Conservation (phyloP, 306 rosid genomes). For the Sicyos edulis region DNA sequence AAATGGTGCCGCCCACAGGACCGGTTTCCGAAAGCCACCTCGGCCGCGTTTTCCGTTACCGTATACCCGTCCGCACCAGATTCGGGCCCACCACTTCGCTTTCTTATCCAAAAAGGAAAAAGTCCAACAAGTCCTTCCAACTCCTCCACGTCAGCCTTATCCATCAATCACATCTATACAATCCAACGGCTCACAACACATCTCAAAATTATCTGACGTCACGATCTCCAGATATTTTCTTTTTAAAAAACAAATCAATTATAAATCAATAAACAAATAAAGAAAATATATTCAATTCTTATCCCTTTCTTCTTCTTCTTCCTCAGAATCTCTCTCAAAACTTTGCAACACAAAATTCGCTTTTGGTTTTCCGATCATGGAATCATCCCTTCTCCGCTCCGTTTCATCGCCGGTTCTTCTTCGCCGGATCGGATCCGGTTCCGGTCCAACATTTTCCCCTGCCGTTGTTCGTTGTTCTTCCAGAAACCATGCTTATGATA, state of each 20-base stretch:
- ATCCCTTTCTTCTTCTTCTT: slow-evolving; percentile 18
- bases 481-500: slow-evolving; percentile 34
- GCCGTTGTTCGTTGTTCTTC: slow-evolving; percentile 39
- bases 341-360: neutral
- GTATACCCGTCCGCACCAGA: slow-evolving; percentile 12
- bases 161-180: neutral
- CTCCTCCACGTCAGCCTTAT: neutral
- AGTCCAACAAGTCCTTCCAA: neutral
- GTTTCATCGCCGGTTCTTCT: slow-evolving; percentile 35
- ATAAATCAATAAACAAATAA: neutral
- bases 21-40: neutral
- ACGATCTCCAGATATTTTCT: neutral
- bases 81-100: slow-evolving; percentile 14
- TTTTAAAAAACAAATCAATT: neutral
- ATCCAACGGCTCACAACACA: neutral
- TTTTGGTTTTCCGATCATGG: slow-evolving; percentile 29
- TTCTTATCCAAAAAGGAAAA: neutral
- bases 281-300: slow-evolving; percentile 26
- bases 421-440: slow-evolving; percentile 21
- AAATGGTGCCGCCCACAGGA: neutral
- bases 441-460: slow-evolving; percentile 26
- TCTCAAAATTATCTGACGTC: neutral
- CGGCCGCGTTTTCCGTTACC: slow-evolving; percentile 1
- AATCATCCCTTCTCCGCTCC: slow-evolving; percentile 42
- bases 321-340: neutral